Evolutionary conservation across 306 rosid genomes (phyloP).

Genomic region (Neltuma alba): DNA sequence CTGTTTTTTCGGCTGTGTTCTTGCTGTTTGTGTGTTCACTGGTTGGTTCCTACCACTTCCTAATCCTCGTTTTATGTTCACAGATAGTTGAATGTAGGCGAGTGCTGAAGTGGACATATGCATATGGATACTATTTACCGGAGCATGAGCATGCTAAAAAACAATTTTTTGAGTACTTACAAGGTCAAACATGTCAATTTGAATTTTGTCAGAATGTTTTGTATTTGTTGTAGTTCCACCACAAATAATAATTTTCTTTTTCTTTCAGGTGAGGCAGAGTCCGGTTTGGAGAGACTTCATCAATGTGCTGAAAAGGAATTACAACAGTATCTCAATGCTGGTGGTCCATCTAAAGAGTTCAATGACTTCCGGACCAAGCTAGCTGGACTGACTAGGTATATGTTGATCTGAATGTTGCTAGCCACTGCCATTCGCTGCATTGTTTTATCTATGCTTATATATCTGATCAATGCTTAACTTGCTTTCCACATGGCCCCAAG

Average conservation of each 20-base stretch:
- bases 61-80: constrained; percentile 20
- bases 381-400: constrained; percentile 74
- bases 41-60: neutral
- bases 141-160: constrained; percentile 79
- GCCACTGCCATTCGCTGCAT: neutral
- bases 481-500: neutral
- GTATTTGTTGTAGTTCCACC: constrained; percentile 21
- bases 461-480: neutral
- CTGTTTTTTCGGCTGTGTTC: neutral
- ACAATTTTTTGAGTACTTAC: constrained; percentile 77
- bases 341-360: constrained; percentile 63
- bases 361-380: constrained; percentile 78
- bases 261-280: constrained; percentile 73
- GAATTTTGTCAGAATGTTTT: constrained; percentile 23
- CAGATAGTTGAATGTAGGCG: constrained; percentile 99
- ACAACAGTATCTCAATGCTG: constrained; percentile 59
- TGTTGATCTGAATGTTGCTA: constrained; percentile 11
- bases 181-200: constrained; percentile 52
- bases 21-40: neutral
- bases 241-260: neutral
- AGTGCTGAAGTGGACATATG: constrained; percentile 97
- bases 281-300: constrained; percentile 85
- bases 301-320: constrained; percentile 85
- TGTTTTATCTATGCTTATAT: neutral
- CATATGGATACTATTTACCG: constrained; percentile 88